Evolutionary conservation across 352 stramenopile species (phyloP).

Genomic region (Phytopythium sindhum): DNA sequence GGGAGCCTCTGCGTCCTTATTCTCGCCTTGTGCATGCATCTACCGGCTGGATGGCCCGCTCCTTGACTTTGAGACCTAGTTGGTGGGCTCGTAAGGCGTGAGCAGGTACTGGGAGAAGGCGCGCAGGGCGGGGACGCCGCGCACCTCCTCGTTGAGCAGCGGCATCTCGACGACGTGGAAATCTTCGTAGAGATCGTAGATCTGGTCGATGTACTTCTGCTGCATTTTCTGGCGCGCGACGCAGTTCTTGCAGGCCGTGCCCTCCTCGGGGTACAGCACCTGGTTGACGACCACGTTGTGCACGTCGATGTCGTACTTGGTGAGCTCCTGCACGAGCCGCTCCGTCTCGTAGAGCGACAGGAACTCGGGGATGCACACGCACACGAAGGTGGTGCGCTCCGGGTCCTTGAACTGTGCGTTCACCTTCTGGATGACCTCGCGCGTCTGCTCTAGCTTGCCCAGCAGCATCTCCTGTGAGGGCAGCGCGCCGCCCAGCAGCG

Average conservation of each 20-base stretch:
- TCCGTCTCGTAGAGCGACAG: conserved; percentile 99
- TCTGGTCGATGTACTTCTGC: conserved; percentile 99
- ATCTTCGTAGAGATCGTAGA: conserved; percentile 99
- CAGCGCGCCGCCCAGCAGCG: conserved; percentile 66
- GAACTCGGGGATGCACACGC: conserved; percentile 99
- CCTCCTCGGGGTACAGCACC: conserved; percentile 91
- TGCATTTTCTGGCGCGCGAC: conserved; percentile 98
- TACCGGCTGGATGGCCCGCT: neutral
- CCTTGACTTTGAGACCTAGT: no score
- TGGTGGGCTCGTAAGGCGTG: conserved; percentile 88
- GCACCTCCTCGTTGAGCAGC: conserved; percentile 97
- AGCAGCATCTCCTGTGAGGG: conserved; percentile 94
- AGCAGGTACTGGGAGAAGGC: conserved; percentile 94
- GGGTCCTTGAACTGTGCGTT: conserved; percentile 99
- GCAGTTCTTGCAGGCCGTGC: conserved; percentile 90
- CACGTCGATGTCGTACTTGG: conserved; percentile 99
- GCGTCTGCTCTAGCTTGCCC: conserved; percentile 94
- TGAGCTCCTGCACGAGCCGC: conserved; percentile 98
- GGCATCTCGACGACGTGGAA: conserved; percentile 99
- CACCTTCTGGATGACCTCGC: conserved; percentile 98
- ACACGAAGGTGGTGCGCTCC: conserved; percentile 98
- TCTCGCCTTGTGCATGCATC: conserved; percentile 5
- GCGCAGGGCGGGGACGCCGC: conserved; percentile 92
- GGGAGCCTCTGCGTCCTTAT: neutral
- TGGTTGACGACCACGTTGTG: conserved; percentile 99